phyloP scores from a whole-genome alignment of 106 monocot genomes.

The Acanthochlamys bracteata region DNA sequence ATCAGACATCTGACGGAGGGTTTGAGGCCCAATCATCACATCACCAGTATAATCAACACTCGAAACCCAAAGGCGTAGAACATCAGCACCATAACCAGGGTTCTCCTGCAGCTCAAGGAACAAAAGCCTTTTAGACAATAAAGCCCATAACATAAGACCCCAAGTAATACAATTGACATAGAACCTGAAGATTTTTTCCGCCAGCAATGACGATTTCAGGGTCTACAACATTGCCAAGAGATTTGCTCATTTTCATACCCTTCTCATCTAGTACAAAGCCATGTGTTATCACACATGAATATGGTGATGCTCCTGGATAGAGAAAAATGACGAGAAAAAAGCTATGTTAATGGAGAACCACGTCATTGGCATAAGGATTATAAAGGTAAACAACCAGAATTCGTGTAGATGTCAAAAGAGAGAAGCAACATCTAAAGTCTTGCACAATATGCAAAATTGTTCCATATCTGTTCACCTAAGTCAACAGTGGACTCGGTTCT shows the following conservation, averaged over 20 bases:
- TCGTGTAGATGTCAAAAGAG: no score
- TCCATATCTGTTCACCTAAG: no score
- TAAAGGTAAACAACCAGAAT: no score
- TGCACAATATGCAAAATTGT: no score
- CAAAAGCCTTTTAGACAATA: slow-evolving; percentile 1
- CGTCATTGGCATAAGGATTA: no score
- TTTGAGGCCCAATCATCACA: slow-evolving; percentile 91
- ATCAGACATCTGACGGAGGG: slow-evolving; percentile 94
- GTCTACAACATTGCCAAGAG: slow-evolving; percentile 96
- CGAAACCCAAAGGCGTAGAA: slow-evolving; percentile 95
- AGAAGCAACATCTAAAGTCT: no score
- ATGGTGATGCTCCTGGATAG: slow-evolving; percentile 78
- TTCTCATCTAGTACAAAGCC: slow-evolving; percentile 98
- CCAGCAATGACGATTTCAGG: slow-evolving; percentile 77
- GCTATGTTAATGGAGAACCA: no score
- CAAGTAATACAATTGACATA: slow-evolving; percentile 2
- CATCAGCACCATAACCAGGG: slow-evolving; percentile 95
- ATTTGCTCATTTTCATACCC: slow-evolving; percentile 99
- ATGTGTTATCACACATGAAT: slow-evolving; percentile 87
- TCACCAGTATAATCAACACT: slow-evolving; percentile 95
- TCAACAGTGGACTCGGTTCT: no score
- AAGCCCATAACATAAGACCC: background rate
- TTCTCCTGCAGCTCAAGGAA: slow-evolving; percentile 43
- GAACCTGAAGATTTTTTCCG: slow-evolving; percentile 68
- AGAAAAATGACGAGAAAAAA: no score